A percentile compares a stretch with the other conserved stretches of the same genome.
Evolutionary conservation across 306 rosid species (phyloP).

Genomic region (Cicer judaicum): DNA sequence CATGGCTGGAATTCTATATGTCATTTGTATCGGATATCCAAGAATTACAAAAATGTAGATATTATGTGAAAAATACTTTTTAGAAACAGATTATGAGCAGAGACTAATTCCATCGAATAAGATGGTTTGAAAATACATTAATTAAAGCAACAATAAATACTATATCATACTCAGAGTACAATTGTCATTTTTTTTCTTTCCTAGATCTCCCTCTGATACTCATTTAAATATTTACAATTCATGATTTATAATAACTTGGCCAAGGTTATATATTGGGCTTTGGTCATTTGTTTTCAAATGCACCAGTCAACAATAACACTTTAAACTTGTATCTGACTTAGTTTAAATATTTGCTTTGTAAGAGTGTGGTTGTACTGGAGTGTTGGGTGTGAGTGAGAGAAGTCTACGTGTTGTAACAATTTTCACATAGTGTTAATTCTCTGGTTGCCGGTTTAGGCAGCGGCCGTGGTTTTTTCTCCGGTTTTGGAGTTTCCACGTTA

Average conservation of each 20-base stretch:
- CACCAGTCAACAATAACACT: too few relatives aligned
- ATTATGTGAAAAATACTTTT: slow-evolving; percentile 6
- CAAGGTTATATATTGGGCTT: too few relatives aligned
- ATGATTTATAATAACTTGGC: slow-evolving; percentile 28
- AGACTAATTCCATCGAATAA: slow-evolving; percentile 16
- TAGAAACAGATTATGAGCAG: slow-evolving; percentile 16
- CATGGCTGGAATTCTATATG: slow-evolving; percentile 70
- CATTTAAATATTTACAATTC: background rate
- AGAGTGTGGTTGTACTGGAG: too few relatives aligned
- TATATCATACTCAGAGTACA: background rate
- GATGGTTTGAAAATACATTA: slow-evolving; percentile 8
- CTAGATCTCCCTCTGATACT: background rate
- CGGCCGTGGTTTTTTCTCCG: too few relatives aligned
- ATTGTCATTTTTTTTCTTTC: background rate
- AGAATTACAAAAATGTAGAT: slow-evolving; percentile 43
- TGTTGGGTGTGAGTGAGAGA: too few relatives aligned
- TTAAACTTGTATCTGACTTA: too few relatives aligned
- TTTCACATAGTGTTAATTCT: too few relatives aligned
- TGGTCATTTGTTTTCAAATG: too few relatives aligned
- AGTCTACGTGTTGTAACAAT: too few relatives aligned
- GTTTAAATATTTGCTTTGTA: too few relatives aligned
- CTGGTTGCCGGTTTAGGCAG: too few relatives aligned
- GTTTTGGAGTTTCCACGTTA: too few relatives aligned
- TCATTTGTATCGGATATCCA: slow-evolving; percentile 69
- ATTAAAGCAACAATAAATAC: background rate